Evolutionary conservation across 1,139 yeast species (phyloP).

Genomic region (Lodderomyces elongisporus): DNA sequence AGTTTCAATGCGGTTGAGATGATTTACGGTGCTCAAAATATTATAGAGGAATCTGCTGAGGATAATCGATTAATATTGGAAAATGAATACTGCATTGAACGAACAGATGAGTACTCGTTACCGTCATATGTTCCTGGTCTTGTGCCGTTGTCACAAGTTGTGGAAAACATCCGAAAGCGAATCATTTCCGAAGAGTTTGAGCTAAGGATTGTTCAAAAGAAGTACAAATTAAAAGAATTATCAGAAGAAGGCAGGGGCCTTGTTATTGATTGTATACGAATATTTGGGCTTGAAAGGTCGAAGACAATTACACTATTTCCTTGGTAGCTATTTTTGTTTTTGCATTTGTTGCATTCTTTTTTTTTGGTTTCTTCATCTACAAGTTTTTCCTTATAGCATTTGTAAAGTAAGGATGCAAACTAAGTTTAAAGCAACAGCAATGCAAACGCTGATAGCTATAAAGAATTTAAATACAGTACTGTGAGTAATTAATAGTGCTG

Average conservation of each 20-base stretch:
- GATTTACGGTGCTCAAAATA: conserved; percentile 25
- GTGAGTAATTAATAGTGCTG: no score
- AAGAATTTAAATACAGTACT: no score
- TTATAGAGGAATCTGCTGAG: conserved; percentile 19
- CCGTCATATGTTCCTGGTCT: conserved; percentile 51
- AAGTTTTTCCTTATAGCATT: no score
- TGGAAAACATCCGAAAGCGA: conserved; percentile 20
- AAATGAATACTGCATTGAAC: conserved; percentile 6
- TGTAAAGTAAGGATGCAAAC: no score
- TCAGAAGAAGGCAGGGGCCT: conserved; percentile 19
- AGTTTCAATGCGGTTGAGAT: conserved; percentile 29
- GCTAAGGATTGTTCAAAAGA: conserved; percentile 15
- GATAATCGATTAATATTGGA: conserved; percentile 12
- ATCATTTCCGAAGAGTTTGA: conserved; percentile 16
- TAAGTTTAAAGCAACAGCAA: no score
- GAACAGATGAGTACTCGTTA: conserved; percentile 12
- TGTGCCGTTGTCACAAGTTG: conserved; percentile 44
- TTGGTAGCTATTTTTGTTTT: no score
- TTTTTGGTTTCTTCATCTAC: no score
- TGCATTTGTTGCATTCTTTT: no score
- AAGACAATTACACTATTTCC: no score
- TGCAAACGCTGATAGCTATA: no score
- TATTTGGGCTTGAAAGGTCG: conserved; percentile 32
- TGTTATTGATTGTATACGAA: conserved; percentile 35
- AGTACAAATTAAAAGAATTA: conserved; percentile 18